A percentile compares a stretch with the other conserved stretches of the same genome.
Evolutionary conservation across 345 rosid genomes (phyloP).

Genomic region (Turnera subulata): DNA sequence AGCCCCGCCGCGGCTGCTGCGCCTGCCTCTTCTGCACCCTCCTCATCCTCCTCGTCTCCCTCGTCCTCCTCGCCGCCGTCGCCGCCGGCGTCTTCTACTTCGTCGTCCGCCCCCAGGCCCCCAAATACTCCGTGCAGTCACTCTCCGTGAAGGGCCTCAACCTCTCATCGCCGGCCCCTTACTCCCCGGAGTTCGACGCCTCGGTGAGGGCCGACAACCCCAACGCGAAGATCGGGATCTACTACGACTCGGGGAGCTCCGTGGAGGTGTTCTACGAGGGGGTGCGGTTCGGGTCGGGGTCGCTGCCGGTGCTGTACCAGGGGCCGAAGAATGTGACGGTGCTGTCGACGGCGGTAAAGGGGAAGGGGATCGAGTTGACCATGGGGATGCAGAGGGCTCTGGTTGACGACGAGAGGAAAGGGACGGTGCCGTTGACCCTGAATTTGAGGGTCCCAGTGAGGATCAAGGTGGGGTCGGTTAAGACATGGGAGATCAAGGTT

Average conservation of each 20-base stretch:
- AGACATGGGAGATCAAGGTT: slow-evolving; percentile 67
- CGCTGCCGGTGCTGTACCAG: slow-evolving; percentile 50
- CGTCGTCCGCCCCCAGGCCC: slow-evolving; percentile 61
- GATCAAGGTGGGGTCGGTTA: slow-evolving; percentile 62
- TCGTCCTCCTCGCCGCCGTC: slow-evolving; percentile 41
- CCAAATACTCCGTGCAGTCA: slow-evolving; percentile 46
- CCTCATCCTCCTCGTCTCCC: slow-evolving; percentile 23
- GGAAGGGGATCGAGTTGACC: slow-evolving; percentile 42
- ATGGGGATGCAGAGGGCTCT: slow-evolving; percentile 23
- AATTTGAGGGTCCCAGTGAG: slow-evolving; percentile 56
- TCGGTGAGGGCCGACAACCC: slow-evolving; percentile 54
- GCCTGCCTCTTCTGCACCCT: slow-evolving; percentile 46
- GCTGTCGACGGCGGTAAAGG: slow-evolving; percentile 41
- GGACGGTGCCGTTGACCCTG: slow-evolving; percentile 52
- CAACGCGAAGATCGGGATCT: slow-evolving; percentile 63
- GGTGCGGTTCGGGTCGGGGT: slow-evolving; percentile 42
- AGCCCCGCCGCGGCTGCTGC: slow-evolving; percentile 28
- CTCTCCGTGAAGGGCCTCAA: slow-evolving; percentile 53
- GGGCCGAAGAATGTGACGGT: slow-evolving; percentile 57
- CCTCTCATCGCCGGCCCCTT: slow-evolving; percentile 35
- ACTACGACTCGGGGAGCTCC: slow-evolving; percentile 47
- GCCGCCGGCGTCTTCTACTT: slow-evolving; percentile 55
- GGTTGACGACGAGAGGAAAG: slow-evolving; percentile 20
- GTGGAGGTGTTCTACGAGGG: slow-evolving; percentile 37
- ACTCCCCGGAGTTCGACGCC: slow-evolving; percentile 56